Base-by-base conservation (phyloP, 129 eudicot genomes). In the Artemisia argyi region DNA sequence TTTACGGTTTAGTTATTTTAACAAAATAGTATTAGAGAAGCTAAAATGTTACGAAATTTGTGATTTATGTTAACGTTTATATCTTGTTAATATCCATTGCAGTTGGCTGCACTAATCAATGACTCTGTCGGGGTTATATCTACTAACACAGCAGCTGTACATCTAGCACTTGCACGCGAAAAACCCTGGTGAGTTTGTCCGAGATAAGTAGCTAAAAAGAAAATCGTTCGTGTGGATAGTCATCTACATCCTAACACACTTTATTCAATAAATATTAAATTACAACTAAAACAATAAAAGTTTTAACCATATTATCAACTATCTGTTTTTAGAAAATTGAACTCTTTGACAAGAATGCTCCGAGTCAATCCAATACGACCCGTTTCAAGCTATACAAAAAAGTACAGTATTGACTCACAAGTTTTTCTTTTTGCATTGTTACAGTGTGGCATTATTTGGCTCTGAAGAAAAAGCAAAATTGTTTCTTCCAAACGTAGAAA, bases 41-140 rank as follows among this genome's bases (percentile, higher is more conserved):
- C 49, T 61, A 52, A 16, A 19, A 15, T 64, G 16, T 52, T 64
- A 63, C 57, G 15, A 24, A 75, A 4, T 60, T 2, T 61, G 61
- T 14, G 11, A 22, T 14, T 15, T 66, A 76, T 14, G n/a, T 16
- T 46, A 79, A 59, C 53, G 48, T 73, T 57, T 32, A 20, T 60
- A 5, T 55, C 47, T 68, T 59, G 62, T 59, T 63, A 68, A 61
- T 51, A 26, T 58, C 22, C 77, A 61, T 17, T 42, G 56, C 81
- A 92, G 98, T 82, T 92, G 79, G 96, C 95, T 61, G 96, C 96
- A 67, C 83, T 92, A 56, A 87, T 92, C 65, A 89, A 92, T 39
- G 98, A 89, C 79, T 87, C 98, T 15, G 84, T 80, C 42, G 98
- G 98, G 30, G 98, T 92, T 32, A 87, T 92, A 77, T 84, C 87